Evolutionary conservation across 2,329 filamentous ascomycete genomes (phyloP).

Genomic region (Botrytis sinoallii): DNA sequence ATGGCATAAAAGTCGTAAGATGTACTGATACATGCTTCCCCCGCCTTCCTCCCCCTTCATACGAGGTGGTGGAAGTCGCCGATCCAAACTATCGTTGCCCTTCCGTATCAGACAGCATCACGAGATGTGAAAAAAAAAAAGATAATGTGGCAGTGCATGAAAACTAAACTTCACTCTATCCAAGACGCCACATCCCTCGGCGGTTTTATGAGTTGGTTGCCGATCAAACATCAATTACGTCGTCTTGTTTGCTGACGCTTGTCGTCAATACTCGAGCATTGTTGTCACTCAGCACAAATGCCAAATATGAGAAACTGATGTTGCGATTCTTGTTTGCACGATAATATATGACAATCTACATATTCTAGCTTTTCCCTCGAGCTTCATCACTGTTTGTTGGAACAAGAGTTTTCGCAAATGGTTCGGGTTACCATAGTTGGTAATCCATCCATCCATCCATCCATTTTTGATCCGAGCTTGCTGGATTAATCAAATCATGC

Average conservation of each 20-base stretch:
- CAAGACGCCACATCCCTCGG: neutral
- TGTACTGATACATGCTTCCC: neutral
- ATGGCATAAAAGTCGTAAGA: slow-evolving; percentile 17
- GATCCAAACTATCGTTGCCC: slow-evolving; percentile 6
- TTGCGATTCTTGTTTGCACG: neutral
- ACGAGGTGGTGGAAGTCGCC: slow-evolving; percentile 3
- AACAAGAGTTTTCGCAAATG: neutral
- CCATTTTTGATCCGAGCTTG: neutral
- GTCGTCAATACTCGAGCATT: neutral
- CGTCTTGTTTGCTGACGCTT: neutral
- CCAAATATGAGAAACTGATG: neutral
- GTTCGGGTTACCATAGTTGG: slow-evolving; percentile 3
- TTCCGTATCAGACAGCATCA: slow-evolving; percentile 22
- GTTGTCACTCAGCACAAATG: neutral
- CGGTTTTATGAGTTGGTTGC: neutral
- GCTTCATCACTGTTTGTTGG: neutral
- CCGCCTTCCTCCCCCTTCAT: neutral
- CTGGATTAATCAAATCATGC: neutral
- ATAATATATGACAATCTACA: neutral
- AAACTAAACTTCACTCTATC: neutral
- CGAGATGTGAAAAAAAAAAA: slow-evolving; percentile 23
- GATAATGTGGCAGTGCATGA: slow-evolving; percentile 21
- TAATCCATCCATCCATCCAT: neutral
- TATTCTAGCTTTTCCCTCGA: neutral
- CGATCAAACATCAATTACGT: neutral